Conservation (phyloP, 2,329 filamentous ascomycete genomes). For the Talaromyces amestolkiae region DNA sequence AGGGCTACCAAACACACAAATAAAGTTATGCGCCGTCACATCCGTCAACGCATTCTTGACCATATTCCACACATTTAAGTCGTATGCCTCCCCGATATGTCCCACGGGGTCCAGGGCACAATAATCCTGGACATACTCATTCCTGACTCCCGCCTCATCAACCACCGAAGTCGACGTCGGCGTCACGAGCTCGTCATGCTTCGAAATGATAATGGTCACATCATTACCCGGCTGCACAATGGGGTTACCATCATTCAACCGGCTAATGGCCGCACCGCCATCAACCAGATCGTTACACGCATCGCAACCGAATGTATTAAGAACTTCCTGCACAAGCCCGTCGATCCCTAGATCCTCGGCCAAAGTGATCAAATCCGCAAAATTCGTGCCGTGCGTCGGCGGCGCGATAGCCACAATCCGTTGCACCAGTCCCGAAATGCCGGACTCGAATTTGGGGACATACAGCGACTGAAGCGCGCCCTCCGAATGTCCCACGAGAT, state of each 20-base stretch:
- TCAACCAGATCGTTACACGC: slow-evolving; percentile 35
- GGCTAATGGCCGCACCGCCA: slow-evolving; percentile 29
- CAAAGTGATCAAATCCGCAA: slow-evolving; percentile 30
- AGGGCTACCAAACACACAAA: slow-evolving; percentile 18
- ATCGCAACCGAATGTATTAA: slow-evolving; percentile 32
- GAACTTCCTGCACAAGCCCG: slow-evolving; percentile 15
- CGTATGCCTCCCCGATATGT: slow-evolving; percentile 40
- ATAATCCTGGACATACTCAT: slow-evolving; percentile 34
- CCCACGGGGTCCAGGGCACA: slow-evolving; percentile 36
- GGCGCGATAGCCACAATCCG: slow-evolving; percentile 38
- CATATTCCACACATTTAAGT: slow-evolving; percentile 40
- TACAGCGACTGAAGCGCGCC: slow-evolving; percentile 44
- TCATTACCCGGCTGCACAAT: slow-evolving; percentile 36
- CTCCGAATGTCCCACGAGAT: slow-evolving; percentile 47
- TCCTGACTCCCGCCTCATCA: slow-evolving; percentile 33
- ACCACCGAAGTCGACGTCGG: slow-evolving; percentile 33
- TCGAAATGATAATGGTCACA: slow-evolving; percentile 36
- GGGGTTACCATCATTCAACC: slow-evolving; percentile 34
- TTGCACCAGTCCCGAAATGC: slow-evolving; percentile 31
- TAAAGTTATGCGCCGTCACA: slow-evolving; percentile 15
- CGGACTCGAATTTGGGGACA: slow-evolving; percentile 38
- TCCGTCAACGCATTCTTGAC: slow-evolving; percentile 37
- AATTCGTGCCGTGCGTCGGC: slow-evolving; percentile 35
- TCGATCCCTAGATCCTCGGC: slow-evolving; percentile 26
- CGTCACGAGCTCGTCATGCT: slow-evolving; percentile 37